These are phyloP conservation scores for Tritrichomonas foetus DNA, from an alignment of 208 protist species.

Conservation along the genomic window DNA sequence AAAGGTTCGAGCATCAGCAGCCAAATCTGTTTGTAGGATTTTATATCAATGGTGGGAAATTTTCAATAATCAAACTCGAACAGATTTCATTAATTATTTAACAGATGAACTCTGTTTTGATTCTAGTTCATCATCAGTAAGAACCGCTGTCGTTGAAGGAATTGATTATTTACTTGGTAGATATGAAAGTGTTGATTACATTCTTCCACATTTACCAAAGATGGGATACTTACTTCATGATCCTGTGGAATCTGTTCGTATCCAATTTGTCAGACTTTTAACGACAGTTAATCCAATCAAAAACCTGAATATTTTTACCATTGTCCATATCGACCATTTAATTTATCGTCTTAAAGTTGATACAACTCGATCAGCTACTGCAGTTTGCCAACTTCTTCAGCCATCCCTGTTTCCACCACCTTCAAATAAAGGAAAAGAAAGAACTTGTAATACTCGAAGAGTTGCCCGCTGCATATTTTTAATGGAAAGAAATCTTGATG, in stretches of 20 bases:
- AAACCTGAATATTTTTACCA: background rate
- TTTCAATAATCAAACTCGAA: background rate
- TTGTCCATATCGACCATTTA: slow-evolving; percentile 24
- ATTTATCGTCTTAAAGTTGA: background rate
- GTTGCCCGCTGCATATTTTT: background rate
- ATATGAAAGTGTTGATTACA: background rate
- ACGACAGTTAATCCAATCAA: background rate
- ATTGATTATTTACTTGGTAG: background rate
- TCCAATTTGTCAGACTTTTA: background rate
- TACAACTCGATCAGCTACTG: background rate
- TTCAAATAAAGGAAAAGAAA: background rate
- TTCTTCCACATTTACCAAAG: background rate
- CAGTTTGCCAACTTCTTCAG: background rate
- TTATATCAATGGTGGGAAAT: slow-evolving; percentile 7
- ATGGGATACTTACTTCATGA: background rate
- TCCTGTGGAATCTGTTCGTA: background rate
- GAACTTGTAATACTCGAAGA: background rate
- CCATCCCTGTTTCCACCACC: background rate
- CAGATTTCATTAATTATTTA: background rate
- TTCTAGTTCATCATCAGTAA: background rate
- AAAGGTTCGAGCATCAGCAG: background rate
- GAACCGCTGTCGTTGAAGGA: background rate
- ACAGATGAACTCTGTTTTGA: background rate
- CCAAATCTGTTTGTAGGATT: background rate
- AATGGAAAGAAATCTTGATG: background rate